Evolutionary conservation across 805 yeast species (phyloP).

Genomic region (Barnettozyma wickerhamii): DNA sequence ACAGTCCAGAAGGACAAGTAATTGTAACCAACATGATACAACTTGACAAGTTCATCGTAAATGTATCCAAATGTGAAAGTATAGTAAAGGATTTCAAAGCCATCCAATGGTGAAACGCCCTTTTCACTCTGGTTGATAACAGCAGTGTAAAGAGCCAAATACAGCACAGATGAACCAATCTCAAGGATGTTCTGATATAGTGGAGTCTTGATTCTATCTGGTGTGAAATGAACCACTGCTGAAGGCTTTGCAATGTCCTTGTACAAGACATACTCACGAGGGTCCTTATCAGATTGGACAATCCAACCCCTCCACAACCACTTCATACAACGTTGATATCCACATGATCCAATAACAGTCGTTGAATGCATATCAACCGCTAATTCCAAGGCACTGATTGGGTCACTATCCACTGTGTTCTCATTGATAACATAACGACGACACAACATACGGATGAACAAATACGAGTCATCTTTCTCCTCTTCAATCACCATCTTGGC

Average conservation of each 20-base stretch:
- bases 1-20: conserved; percentile 77
- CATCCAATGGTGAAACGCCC: conserved; percentile 33
- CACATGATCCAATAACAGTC: conserved; percentile 69
- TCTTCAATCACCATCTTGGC: conserved; percentile 68
- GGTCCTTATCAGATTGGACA: conserved; percentile 65
- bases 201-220: conserved; percentile 83
- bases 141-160: conserved; percentile 55
- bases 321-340: conserved; percentile 79
- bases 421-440: conserved; percentile 67
- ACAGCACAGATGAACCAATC: conserved; percentile 60
- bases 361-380: conserved; percentile 86
- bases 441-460: conserved; percentile 73
- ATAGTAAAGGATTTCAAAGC: conserved; percentile 54
- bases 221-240: conserved; percentile 64
- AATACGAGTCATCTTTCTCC: conserved; percentile 47
- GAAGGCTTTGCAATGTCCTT: conserved; percentile 52
- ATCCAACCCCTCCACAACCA: conserved; percentile 97
- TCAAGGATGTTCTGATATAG: conserved; percentile 74
- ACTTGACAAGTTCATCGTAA: conserved; percentile 62
- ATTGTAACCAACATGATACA: conserved; percentile 70
- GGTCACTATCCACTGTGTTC: conserved; percentile 55
- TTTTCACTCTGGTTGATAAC: conserved; percentile 54
- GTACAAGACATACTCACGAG: conserved; percentile 63
- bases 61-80: conserved; percentile 63
- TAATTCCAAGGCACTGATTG: conserved; percentile 74